Conservation (phyloP, 2,329 filamentous ascomycete species). For the Botrytis squamosa region DNA sequence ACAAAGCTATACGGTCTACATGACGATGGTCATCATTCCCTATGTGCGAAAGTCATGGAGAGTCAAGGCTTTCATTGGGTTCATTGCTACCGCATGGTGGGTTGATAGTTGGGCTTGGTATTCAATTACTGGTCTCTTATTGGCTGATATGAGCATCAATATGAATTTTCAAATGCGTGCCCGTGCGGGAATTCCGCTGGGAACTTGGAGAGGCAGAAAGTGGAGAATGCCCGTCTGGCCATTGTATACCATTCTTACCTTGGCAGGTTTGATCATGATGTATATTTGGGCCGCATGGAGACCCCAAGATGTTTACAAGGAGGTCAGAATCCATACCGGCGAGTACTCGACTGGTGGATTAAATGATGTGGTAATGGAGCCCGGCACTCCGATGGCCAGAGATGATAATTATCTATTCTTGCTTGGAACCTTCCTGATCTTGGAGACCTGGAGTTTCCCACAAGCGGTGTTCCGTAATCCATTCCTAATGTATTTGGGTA, state of each 20-base stretch:
- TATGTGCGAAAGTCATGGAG: slow-evolving; percentile 28
- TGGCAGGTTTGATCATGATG: slow-evolving; percentile 43
- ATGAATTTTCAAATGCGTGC: slow-evolving; percentile 42
- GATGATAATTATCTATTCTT: slow-evolving; percentile 47
- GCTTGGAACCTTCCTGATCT: slow-evolving; percentile 43
- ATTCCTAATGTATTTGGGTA: slow-evolving; percentile 43
- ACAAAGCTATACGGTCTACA: slow-evolving; percentile 49
- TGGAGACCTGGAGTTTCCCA: slow-evolving; percentile 43
- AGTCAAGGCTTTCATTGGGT: slow-evolving; percentile 29
- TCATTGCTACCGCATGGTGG: slow-evolving; percentile 48
- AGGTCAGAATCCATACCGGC: slow-evolving; percentile 44
- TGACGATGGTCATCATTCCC: slow-evolving; percentile 48
- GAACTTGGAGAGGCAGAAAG: slow-evolving; percentile 14
- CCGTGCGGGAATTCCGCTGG: slow-evolving; percentile 30
- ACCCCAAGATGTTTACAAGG: slow-evolving; percentile 40
- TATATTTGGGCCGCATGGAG: slow-evolving; percentile 46
- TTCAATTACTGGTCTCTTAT: slow-evolving; percentile 44
- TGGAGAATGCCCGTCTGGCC: slow-evolving; percentile 38
- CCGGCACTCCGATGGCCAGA: slow-evolving; percentile 41
- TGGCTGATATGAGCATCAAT: slow-evolving; percentile 45
- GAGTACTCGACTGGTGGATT: slow-evolving; percentile 43
- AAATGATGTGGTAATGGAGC: slow-evolving; percentile 39
- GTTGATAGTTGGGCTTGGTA: slow-evolving; percentile 50
- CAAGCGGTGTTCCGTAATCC: slow-evolving; percentile 41
- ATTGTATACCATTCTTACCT: slow-evolving; percentile 31